Evolutionary conservation across 2,329 filamentous ascomycete genomes (phyloP), one percentile per base, ranked within the genome.

Genomic region (Penicillium sp.): DNA sequence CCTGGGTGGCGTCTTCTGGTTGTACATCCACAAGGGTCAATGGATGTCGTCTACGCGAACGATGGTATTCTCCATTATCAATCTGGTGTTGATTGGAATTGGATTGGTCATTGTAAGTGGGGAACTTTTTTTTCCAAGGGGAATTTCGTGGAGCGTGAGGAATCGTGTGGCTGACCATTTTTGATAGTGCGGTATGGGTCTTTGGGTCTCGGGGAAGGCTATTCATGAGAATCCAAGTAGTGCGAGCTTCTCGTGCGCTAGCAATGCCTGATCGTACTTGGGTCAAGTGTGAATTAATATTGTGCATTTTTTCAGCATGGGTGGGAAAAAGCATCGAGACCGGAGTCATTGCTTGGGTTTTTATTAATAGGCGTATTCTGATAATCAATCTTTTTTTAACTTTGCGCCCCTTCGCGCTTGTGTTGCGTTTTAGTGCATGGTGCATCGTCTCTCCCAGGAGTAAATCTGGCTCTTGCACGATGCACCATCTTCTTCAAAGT

Each of bases 1-100:
- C 32, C 52, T 67, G 1, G 60, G 59, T n/a, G 67, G 66, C 7
- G 61, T 70, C 27, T 68, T 70, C 53, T 69, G 67, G 66, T 50
- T 69, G 37, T 61, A 58, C 53, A 62, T 70, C 58, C 68, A 70
- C 55, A 56, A 55, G 44, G 66, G 65, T 7, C 40, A 54, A 4
- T 66, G 58, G 51, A 63, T 60, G n/a, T 63, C 59, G 0, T 64
- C 64, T 8, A 59, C 56, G 18, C 56, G 50, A 37, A 69, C 66
- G 50, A 63, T 64, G 8, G 48, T 49, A 7, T 46, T 67, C 12
- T 65, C 62, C 0, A 5, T 56, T 1, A 13, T 65, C 11, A 67
- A 67, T 36, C 3, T 66, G 9, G 2, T 56, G 3, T 53, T 54
- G 9, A 39, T 66, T 28, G 56, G 33, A 0, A 49, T 63, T 18